A percentile compares a stretch with the other conserved stretches of the same genome.
Evolutionary conservation across 78 protist species (phyloP).

Genomic region (Cavenderia fasciculata): DNA sequence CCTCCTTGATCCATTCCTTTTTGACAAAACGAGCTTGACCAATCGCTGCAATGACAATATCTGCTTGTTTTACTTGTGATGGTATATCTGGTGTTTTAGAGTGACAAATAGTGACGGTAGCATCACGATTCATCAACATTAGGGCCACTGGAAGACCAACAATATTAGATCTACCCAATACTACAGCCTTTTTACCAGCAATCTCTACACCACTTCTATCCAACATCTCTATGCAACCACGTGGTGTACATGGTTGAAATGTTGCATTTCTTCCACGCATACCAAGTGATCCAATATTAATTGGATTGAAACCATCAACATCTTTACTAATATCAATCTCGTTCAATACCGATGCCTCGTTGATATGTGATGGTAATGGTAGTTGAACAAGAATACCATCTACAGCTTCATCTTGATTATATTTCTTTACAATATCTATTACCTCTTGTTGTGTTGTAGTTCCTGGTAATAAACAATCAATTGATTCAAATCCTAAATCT

Average conservation of each 20-base stretch:
- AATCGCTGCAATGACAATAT: conserved; percentile 94
- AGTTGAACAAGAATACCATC: conserved; percentile 96
- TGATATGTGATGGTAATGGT: conserved; percentile 96
- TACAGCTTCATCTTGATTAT: conserved; percentile 14
- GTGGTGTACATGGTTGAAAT: conserved; percentile 94
- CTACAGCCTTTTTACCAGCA: conserved; percentile 92
- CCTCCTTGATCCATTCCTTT: conserved; percentile 93
- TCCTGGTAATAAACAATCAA: conserved; percentile 51
- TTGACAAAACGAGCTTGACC: conserved; percentile 87
- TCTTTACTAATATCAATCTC: conserved; percentile 88
- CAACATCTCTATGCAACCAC: conserved; percentile 93
- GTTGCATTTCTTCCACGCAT: conserved; percentile 80
- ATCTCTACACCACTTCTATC: conserved; percentile 70
- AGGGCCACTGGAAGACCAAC: conserved; percentile 94
- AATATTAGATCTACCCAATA: conserved; percentile 92
- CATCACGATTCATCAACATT: conserved; percentile 80
- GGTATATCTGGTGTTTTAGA: conserved; percentile 83
- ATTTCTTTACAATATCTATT: conserved; percentile 45
- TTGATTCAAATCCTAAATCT: conserved; percentile 54
- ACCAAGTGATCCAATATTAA: conserved; percentile 84
- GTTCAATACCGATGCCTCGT: conserved; percentile 79
- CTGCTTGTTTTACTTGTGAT: conserved; percentile 84
- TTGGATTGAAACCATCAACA: conserved; percentile 94
- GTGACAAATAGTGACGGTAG: conserved; percentile 97
- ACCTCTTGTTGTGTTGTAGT: conserved; percentile 59